Evolutionary conservation across 257 asterid genomes (phyloP).

Genomic region (Lavandula angustifolia): DNA sequence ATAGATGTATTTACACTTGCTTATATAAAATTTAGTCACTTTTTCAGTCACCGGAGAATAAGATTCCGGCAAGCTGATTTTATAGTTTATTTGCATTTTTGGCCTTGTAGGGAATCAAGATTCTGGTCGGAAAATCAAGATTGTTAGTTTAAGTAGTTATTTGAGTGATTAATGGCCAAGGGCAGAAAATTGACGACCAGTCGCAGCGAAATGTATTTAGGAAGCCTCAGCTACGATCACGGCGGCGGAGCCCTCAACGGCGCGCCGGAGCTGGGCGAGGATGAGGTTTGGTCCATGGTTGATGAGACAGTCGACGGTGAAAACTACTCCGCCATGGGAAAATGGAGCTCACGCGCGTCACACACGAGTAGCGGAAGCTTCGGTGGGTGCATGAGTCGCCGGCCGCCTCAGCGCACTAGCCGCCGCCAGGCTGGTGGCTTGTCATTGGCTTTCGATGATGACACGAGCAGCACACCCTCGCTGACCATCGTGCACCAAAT

Average conservation of each 20-base stretch:
- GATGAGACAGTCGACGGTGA: conserved; percentile 47
- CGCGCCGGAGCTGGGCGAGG: conserved; percentile 60
- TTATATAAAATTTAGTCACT: background rate
- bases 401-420: conserved; percentile 31
- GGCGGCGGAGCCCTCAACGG: conserved; percentile 39
- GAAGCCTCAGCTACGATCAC: conserved; percentile 43
- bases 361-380: conserved; percentile 36
- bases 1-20: conserved; percentile 21
- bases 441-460: conserved; percentile 76
- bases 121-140: conserved; percentile 29
- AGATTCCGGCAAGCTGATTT: conserved; percentile 41
- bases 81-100: conserved; percentile 6
- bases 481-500: conserved; percentile 67
- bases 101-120: conserved; percentile 23
- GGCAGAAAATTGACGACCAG: conserved; percentile 61
- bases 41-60: conserved; percentile 40
- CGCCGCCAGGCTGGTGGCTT: conserved; percentile 57
- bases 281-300: conserved; percentile 70
- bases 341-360: conserved; percentile 60
- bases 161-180: conserved; percentile 53
- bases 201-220: conserved; percentile 62
- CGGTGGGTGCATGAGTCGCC: conserved; percentile 30
- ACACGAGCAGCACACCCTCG: conserved; percentile 35
- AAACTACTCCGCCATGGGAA: conserved; percentile 31
- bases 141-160: background rate